phyloP scores from a whole-genome alignment of 169 alveolate genomes.

The Plasmodium knowlesi region DNA sequence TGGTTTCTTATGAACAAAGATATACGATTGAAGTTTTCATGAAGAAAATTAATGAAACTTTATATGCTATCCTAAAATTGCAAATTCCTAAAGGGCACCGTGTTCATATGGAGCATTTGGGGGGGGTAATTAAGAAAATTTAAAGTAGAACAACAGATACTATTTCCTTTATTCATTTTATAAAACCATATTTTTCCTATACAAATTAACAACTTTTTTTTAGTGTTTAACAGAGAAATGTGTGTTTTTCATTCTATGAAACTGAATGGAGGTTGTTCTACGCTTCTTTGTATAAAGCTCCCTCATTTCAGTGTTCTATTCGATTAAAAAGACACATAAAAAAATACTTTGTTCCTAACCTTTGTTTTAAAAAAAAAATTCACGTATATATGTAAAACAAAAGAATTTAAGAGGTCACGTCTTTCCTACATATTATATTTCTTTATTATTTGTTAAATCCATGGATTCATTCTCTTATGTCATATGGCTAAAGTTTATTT shows the following conservation, averaged over 20 bases:
- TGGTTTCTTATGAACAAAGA: neutral
- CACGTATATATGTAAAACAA: neutral
- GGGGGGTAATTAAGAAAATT: neutral
- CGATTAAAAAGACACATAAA: neutral
- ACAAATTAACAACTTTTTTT: neutral
- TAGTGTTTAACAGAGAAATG: neutral
- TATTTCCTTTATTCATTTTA: neutral
- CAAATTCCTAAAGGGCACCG: neutral
- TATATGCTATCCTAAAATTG: neutral
- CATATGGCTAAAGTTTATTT: neutral
- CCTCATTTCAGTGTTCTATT: neutral
- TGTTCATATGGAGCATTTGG: neutral
- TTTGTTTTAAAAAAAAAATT: neutral
- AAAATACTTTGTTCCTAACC: slow-evolving; percentile 1
- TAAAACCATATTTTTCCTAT: neutral
- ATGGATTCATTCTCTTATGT: neutral
- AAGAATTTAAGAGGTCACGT: neutral
- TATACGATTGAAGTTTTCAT: neutral
- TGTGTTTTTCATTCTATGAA: neutral
- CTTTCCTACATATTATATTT: neutral
- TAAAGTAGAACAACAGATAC: neutral
- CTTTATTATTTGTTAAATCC: neutral
- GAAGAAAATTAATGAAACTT: neutral
- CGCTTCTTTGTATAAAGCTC: neutral
- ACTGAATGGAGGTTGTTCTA: neutral